Percentiles rank a stretch among this genome's conserved stretches.
These are phyloP conservation scores for Cystofilobasidium capitatum DNA, from an alignment of 768 basidiomycete genomes.

Conservation along the genomic window DNA sequence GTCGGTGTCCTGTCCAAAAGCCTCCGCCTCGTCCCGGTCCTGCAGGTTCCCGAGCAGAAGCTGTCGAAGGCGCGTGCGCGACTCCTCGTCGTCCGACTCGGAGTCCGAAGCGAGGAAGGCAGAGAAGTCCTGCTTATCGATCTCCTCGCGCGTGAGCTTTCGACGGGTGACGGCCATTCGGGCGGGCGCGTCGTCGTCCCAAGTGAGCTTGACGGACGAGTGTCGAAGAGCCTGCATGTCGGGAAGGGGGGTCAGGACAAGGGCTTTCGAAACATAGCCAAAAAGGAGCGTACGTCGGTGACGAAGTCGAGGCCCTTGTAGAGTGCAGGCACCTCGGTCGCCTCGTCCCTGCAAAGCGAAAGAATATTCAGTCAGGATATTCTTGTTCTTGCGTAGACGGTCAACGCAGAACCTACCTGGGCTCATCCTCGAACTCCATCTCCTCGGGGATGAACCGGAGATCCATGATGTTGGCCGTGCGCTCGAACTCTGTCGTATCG, in stretches of 20 bases:
- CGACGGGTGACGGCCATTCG: constrained; percentile 71
- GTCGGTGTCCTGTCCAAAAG: constrained; percentile 55
- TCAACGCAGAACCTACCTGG: constrained; percentile 48
- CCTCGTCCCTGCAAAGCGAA: constrained; percentile 59
- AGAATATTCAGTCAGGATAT: not conserved
- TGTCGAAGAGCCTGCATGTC: constrained; percentile 73
- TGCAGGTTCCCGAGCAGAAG: constrained; percentile 54
- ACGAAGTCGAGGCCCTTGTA: constrained; percentile 79
- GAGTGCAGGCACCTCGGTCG: constrained; percentile 34
- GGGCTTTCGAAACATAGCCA: not conserved
- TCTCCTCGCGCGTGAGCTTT: constrained; percentile 65
- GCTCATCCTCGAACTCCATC: constrained; percentile 72
- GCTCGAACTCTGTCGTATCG: constrained; percentile 89
- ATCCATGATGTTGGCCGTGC: constrained; percentile 92
- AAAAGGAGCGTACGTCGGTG: constrained; percentile 60
- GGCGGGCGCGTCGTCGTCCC: constrained; percentile 95
- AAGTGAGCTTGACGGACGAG: constrained; percentile 94
- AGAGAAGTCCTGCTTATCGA: constrained; percentile 83
- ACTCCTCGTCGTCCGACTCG: constrained; percentile 50
- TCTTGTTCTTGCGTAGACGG: not conserved
- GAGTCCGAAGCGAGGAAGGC: constrained; percentile 65
- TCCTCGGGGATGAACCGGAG: constrained; percentile 84
- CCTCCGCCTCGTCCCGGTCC: constrained; percentile 59
- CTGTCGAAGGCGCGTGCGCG: constrained; percentile 59
- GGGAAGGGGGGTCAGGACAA: not conserved